Evolutionary conservation across 2,329 filamentous ascomycete genomes (phyloP).

Genomic region (Colletotrichum sp.): DNA sequence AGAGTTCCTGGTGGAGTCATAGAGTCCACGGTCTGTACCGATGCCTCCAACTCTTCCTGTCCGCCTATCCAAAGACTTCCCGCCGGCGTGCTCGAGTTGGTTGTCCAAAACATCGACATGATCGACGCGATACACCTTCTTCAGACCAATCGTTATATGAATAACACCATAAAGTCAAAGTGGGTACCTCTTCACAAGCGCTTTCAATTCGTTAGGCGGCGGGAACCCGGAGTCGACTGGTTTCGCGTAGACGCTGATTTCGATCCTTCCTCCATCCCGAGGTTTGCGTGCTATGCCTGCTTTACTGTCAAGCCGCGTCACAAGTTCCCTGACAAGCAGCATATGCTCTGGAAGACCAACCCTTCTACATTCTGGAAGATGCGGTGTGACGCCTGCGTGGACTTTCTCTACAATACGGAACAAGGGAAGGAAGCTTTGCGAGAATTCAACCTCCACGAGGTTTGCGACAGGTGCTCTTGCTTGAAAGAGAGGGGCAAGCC

Average conservation of each 20-base stretch:
- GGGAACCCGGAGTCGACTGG: neutral
- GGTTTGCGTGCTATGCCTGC: neutral
- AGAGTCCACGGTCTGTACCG: neutral
- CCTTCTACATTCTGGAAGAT: neutral
- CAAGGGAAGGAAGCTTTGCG: neutral
- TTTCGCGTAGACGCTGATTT: neutral
- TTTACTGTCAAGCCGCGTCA: neutral
- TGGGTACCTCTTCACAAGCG: neutral
- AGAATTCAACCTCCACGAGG: neutral
- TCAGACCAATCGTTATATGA: neutral
- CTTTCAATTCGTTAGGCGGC: neutral
- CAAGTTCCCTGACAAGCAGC: neutral
- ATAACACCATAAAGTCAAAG: neutral
- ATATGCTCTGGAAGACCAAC: neutral
- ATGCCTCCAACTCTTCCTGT: neutral
- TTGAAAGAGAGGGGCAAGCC: neutral
- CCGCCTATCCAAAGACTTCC: neutral
- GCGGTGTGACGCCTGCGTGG: neutral
- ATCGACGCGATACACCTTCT: neutral
- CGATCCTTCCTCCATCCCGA: neutral
- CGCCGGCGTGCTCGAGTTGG: neutral
- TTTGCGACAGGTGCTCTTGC: neutral
- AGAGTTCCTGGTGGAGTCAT: neutral
- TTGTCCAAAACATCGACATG: neutral
- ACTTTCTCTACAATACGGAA: neutral